Evolutionary conservation across 495 filamentous ascomycete genomes (phyloP), one percentile per base, ranked within the genome.

Genomic region (Bacidia gigantensis): DNA sequence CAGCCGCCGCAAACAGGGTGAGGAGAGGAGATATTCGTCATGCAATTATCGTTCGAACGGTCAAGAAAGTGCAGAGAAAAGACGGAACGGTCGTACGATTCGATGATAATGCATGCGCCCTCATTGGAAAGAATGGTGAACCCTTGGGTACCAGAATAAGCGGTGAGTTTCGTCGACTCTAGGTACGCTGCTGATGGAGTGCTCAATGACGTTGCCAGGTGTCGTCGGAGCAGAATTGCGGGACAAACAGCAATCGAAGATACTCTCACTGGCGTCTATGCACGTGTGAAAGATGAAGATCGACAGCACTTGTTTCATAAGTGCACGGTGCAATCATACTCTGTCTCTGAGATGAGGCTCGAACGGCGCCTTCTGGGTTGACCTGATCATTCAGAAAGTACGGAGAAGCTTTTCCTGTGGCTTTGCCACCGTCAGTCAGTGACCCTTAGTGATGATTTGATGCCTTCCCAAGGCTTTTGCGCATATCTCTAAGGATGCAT

Each of bases 101-200:
- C 68, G 92, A 92, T 71, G 92, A 99, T 64, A 99, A 97, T 71
- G 92, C 92, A 17, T 99, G 92, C 65, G 93, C 97, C 24, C 68
- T 99, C 64, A 84, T 99, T 65, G 96, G 93, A 68, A 99, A 99
- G 76, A 76, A 86, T 3, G 93, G 93, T 2, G 92, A 99, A 65
- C 93, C 92, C 7, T 81, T 99, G 58, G 92, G 92, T 49, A 88
- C 86, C 2, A 81, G 92, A 64, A 78, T 99, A 71, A 97, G 84
- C 67, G 83, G 83, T 84, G 46, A 59, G 74, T 71, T 24, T 11
- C 44, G 22, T 9, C 3, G 7, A 43, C 11, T 18, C 22, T 29
- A 10, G 41, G 2, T 5, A 1, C n/a, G 1, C 39, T 45, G 18
- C 55, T 57, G 35, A 57, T 14, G 17, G 12, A 35, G 29, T 35